Conservation (phyloP, 2,329 filamentous ascomycete species). For the Diaporthe batatas region DNA sequence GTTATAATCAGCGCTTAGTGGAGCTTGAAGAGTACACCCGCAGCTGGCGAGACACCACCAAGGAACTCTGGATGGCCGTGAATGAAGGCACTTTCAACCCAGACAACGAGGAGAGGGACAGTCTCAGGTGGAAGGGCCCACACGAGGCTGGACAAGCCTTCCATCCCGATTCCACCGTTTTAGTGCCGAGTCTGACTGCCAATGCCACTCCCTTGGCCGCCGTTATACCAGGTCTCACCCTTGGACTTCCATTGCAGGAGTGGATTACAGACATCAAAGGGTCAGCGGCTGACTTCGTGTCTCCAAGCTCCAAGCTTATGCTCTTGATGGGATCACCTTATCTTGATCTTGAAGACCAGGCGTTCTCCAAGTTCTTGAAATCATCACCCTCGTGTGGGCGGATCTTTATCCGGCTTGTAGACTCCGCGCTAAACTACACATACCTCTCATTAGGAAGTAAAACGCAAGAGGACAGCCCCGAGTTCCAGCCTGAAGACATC, state of each 20-base stretch:
- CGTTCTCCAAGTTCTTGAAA: background rate
- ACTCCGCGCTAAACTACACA: too few species aligned
- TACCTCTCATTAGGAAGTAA: too few species aligned
- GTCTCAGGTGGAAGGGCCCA: constrained; percentile 27
- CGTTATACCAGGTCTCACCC: background rate
- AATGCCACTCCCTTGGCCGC: too few species aligned
- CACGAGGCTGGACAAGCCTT: background rate
- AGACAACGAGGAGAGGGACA: background rate
- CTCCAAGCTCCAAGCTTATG: background rate
- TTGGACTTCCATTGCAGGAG: background rate
- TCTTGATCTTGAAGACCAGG: background rate
- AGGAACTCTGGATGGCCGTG: constrained; percentile 19
- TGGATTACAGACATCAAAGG: background rate
- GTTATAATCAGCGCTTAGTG: constrained; percentile 9
- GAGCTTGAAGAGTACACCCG: constrained; percentile 33
- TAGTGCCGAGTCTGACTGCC: background rate
- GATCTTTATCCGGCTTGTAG: too few species aligned
- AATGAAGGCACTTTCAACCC: background rate
- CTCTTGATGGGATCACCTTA: background rate
- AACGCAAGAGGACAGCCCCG: too few species aligned
- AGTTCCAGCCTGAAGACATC: too few species aligned
- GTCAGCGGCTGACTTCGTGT: background rate
- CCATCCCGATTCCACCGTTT: background rate
- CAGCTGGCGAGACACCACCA: constrained; percentile 20
- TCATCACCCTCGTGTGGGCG: background rate